Conservation (phyloP, 306 rosid genomes). For the Vigna hirtella region DNA sequence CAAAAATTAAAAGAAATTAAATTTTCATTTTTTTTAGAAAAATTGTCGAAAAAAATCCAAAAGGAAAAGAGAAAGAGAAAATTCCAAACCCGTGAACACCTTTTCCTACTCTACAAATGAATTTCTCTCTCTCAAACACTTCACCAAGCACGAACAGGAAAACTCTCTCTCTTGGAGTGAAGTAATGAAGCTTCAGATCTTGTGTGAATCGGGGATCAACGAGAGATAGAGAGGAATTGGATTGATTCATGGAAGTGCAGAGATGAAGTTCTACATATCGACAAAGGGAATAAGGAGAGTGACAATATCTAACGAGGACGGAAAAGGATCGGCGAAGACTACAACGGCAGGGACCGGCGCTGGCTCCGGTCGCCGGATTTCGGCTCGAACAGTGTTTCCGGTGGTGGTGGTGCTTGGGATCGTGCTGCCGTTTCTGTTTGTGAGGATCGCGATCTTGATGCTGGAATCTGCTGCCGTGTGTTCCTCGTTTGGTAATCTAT, state of each 20-base stretch:
- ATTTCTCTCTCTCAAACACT: not conserved
- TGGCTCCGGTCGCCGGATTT: constrained; percentile 61
- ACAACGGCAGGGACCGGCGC: not conserved
- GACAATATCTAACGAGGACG: constrained; percentile 61
- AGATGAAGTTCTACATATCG: constrained; percentile 87
- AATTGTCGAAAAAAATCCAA: too few relatives aligned
- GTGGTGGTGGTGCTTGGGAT: constrained; percentile 61
- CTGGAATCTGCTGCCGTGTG: constrained; percentile 83
- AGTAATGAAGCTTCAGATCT: constrained; percentile 48
- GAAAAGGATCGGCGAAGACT: constrained; percentile 50
- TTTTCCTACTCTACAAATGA: not conserved
- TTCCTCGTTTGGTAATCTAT: constrained; percentile 64
- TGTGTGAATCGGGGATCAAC: constrained; percentile 1
- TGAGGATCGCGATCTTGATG: constrained; percentile 70
- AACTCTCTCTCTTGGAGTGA: constrained; percentile 15
- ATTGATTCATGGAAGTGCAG: constrained; percentile 52
- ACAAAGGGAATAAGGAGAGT: constrained; percentile 74
- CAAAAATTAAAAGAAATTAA: not conserved
- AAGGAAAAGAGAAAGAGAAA: not conserved
- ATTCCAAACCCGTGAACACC: constrained; percentile 45
- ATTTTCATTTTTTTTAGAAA: not conserved
- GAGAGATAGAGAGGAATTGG: not conserved
- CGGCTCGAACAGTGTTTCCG: constrained; percentile 62
- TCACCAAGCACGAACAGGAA: not conserved
- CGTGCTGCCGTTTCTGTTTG: constrained; percentile 71